Conservation (phyloP, 805 yeast species). For the Saturnispora ahearnii region DNA sequence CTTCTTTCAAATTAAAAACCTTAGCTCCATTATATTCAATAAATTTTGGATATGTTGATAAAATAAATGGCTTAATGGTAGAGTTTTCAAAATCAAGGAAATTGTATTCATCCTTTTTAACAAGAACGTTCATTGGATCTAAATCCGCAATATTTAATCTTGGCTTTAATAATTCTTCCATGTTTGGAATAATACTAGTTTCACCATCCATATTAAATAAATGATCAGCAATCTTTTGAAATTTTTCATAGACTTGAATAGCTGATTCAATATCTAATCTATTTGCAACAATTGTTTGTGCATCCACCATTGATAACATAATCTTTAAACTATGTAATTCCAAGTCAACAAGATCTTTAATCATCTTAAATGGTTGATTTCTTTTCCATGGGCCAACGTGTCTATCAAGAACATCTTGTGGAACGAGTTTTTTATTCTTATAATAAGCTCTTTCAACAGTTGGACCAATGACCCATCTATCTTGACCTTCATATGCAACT, state of each 20-base stretch:
- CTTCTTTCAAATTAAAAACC: constrained; percentile 65
- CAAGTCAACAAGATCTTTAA: constrained; percentile 53
- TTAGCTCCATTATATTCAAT: constrained; percentile 85
- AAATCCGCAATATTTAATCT: constrained; percentile 74
- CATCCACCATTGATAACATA: constrained; percentile 45
- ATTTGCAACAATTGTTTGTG: constrained; percentile 34
- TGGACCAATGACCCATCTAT: constrained; percentile 90
- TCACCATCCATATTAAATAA: constrained; percentile 47
- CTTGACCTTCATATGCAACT: constrained; percentile 54
- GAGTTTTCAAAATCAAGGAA: constrained; percentile 81
- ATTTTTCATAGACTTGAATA: constrained; percentile 52
- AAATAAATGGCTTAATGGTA: constrained; percentile 70
- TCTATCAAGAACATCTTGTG: constrained; percentile 39
- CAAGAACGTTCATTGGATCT: constrained; percentile 80
- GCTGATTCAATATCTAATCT: constrained; percentile 38
- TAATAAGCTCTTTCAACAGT: constrained; percentile 70
- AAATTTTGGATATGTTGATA: constrained; percentile 73
- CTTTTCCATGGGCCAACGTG: constrained; percentile 73
- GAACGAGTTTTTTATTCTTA: constrained; percentile 51
- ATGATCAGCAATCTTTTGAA: constrained; percentile 45
- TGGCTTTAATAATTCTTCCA: constrained; percentile 56
- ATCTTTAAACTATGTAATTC: constrained; percentile 54
- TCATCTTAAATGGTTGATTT: constrained; percentile 49
- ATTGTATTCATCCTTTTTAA: constrained; percentile 35
- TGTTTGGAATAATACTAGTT: constrained; percentile 45